phyloP scores from a whole-genome alignment of 495 filamentous ascomycete species.

The Cladorrhinum samala region DNA sequence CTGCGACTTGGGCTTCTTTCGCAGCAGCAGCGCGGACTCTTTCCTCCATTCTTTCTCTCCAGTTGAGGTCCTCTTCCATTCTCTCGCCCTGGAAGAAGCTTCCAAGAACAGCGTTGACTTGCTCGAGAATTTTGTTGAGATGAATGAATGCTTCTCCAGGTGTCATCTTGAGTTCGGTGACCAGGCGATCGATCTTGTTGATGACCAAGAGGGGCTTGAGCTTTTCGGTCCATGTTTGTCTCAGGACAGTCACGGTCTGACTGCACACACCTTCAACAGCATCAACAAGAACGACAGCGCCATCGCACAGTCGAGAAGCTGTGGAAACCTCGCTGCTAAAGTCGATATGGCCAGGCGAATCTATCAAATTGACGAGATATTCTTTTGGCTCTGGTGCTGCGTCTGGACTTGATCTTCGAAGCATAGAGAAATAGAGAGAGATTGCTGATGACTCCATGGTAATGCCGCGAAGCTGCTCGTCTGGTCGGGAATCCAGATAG shows the following conservation, averaged over 20 bases:
- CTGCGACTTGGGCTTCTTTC: slow-evolving; percentile 41
- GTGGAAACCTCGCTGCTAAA: slow-evolving; percentile 98
- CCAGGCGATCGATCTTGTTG: slow-evolving; percentile 94
- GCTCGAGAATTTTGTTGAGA: slow-evolving; percentile 82
- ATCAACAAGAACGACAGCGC: slow-evolving; percentile 92
- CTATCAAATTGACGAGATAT: slow-evolving; percentile 95
- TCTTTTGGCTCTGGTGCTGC: slow-evolving; percentile 67
- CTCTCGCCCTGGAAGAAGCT: slow-evolving; percentile 97
- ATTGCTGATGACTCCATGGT: slow-evolving; percentile 99
- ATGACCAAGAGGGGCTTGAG: slow-evolving; percentile 91
- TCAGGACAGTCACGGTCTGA: slow-evolving; percentile 93
- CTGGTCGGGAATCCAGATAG: slow-evolving; percentile 92
- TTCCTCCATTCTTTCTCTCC: slow-evolving; percentile 89
- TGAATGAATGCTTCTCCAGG: slow-evolving; percentile 84
- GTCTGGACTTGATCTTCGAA: slow-evolving; percentile 60
- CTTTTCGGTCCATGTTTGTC: slow-evolving; percentile 94
- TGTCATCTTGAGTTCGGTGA: slow-evolving; percentile 90
- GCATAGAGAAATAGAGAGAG: slow-evolving; percentile 90
- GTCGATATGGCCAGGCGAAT: slow-evolving; percentile 96
- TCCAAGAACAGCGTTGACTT: slow-evolving; percentile 95
- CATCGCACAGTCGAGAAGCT: slow-evolving; percentile 89
- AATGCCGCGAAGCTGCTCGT: slow-evolving; percentile 95
- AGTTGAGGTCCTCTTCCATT: slow-evolving; percentile 97
- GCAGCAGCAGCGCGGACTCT: slow-evolving; percentile 56
- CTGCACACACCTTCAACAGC: slow-evolving; percentile 97